These are phyloP conservation scores for Leccinum variicolor DNA, from an alignment of 768 basidiomycete species.

Conservation along the genomic window DNA sequence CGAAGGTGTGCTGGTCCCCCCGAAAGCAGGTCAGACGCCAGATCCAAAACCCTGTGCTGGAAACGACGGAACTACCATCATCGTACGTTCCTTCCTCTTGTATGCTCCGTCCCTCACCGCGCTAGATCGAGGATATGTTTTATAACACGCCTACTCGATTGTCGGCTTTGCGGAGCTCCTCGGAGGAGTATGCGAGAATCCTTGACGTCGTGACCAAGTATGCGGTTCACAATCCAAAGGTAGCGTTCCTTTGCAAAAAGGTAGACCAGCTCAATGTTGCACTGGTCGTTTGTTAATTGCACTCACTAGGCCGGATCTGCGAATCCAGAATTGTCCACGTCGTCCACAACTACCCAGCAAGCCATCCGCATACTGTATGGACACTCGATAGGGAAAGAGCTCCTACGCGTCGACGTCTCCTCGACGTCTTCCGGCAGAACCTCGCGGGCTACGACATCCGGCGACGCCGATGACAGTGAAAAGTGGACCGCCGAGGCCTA, in stretches of 20 bases:
- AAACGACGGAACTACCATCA: constrained; percentile 90
- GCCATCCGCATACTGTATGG: constrained; percentile 84
- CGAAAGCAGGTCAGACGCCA: constrained; percentile 64
- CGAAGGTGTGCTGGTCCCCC: constrained; percentile 69
- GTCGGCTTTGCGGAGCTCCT: constrained; percentile 75
- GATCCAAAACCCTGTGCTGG: constrained; percentile 92
- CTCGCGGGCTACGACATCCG: constrained; percentile 11
- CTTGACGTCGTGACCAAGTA: constrained; percentile 92
- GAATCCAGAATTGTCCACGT: constrained; percentile 79
- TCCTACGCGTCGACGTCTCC: constrained; percentile 47
- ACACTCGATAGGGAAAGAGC: constrained; percentile 72
- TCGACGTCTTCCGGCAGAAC: constrained; percentile 26
- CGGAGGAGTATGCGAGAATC: constrained; percentile 91
- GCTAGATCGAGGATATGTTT: constrained; percentile 91
- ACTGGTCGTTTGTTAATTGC: constrained; percentile 3
- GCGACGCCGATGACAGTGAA: constrained; percentile 34
- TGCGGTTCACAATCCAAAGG: constrained; percentile 87
- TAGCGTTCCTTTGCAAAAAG: constrained; percentile 92
- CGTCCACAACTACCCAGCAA: constrained; percentile 59
- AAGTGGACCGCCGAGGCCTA: constrained; percentile 73
- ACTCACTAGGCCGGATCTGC: constrained; percentile 58
- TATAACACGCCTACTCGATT: constrained; percentile 89
- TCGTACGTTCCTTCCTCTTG: constrained; percentile 43
- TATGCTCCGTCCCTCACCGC: not conserved
- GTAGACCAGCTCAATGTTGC: constrained; percentile 32